Evolutionary conservation across 169 alveolate genomes (phyloP).

Genomic region (Fabrea salina): DNA sequence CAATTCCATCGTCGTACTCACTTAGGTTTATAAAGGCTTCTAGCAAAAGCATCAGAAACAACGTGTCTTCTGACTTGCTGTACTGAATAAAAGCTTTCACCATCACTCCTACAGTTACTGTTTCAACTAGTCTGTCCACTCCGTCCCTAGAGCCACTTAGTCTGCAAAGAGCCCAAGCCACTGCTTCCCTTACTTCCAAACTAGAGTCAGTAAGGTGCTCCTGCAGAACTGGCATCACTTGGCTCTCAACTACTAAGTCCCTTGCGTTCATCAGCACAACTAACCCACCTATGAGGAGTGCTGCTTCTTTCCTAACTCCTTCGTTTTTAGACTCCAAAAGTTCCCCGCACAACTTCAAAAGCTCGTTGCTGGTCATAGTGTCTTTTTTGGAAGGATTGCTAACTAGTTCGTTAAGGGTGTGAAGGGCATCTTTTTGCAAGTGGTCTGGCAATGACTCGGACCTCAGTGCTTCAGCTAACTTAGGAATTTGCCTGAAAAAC

Average conservation of each 20-base stretch:
- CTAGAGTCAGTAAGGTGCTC: slow-evolving; percentile 40
- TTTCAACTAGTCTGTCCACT: slow-evolving; percentile 42
- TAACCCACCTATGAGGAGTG: slow-evolving; percentile 49
- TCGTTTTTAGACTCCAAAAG: slow-evolving; percentile 24
- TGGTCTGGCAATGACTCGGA: slow-evolving; percentile 28
- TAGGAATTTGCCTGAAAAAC: slow-evolving; percentile 51
- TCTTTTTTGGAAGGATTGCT: slow-evolving; percentile 50
- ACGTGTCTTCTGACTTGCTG: slow-evolving; percentile 41
- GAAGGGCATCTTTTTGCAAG: slow-evolving; percentile 46
- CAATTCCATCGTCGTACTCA: slow-evolving; percentile 57
- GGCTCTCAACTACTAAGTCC: slow-evolving; percentile 22
- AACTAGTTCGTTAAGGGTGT: slow-evolving; percentile 50
- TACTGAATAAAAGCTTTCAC: slow-evolving; percentile 48
- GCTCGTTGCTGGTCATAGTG: slow-evolving; percentile 42
- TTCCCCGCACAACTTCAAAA: slow-evolving; percentile 35
- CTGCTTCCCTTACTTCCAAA: slow-evolving; percentile 51
- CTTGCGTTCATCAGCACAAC: slow-evolving; percentile 44
- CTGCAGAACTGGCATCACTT: slow-evolving; percentile 39
- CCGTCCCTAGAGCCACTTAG: slow-evolving; percentile 46
- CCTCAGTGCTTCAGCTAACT: slow-evolving; percentile 41
- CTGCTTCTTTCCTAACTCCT: slow-evolving; percentile 56
- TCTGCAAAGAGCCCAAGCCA: slow-evolving; percentile 45
- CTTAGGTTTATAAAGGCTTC: slow-evolving; percentile 52
- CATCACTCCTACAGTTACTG: slow-evolving; percentile 41
- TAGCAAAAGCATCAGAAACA: slow-evolving; percentile 42